These are phyloP conservation scores for Paramyrothecium roridum DNA, from an alignment of 2,329 filamentous ascomycete genomes.

Conservation along the genomic window DNA sequence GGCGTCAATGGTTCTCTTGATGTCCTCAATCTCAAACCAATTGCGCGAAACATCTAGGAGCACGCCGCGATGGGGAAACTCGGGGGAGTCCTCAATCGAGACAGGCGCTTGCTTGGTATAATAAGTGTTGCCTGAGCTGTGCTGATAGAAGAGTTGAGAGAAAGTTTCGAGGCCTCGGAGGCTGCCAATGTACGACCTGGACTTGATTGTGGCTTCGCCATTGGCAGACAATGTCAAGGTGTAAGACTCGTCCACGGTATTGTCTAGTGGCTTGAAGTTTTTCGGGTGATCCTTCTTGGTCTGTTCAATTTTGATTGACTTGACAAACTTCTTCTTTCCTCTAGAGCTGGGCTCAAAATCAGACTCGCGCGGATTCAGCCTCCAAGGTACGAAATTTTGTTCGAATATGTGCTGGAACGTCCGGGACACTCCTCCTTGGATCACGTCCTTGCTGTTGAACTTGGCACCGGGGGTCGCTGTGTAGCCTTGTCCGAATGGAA, in stretches of 20 bases:
- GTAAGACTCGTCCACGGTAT: conserved; percentile 74
- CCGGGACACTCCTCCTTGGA: conserved; percentile 55
- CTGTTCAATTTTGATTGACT: conserved; percentile 60
- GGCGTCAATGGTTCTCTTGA: conserved; percentile 74
- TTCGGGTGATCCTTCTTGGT: conserved; percentile 48
- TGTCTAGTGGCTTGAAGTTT: conserved; percentile 58
- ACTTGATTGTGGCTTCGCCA: conserved; percentile 61
- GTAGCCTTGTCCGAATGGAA: conserved; percentile 45
- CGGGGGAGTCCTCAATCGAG: conserved; percentile 67
- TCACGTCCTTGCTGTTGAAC: conserved; percentile 49
- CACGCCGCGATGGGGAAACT: conserved; percentile 74
- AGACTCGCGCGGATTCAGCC: conserved; percentile 62
- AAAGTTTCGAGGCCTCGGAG: conserved; percentile 74
- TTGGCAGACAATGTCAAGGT: conserved; percentile 55
- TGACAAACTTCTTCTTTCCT: conserved; percentile 46
- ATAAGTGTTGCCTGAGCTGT: conserved; percentile 52
- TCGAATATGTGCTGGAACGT: conserved; percentile 63
- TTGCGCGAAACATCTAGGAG: conserved; percentile 76
- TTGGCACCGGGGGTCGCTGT: conserved; percentile 31
- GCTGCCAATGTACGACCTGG: conserved; percentile 65
- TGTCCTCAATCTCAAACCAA: conserved; percentile 64
- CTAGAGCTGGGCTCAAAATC: conserved; percentile 59
- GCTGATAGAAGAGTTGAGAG: conserved; percentile 74
- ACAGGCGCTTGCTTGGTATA: conserved; percentile 74
- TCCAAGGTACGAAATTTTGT: conserved; percentile 74